A percentile compares a stretch with the other conserved stretches of the same genome.
Conservation (phyloP, 2,329 filamentous ascomycete species). For the Hypoxylon sp. region DNA sequence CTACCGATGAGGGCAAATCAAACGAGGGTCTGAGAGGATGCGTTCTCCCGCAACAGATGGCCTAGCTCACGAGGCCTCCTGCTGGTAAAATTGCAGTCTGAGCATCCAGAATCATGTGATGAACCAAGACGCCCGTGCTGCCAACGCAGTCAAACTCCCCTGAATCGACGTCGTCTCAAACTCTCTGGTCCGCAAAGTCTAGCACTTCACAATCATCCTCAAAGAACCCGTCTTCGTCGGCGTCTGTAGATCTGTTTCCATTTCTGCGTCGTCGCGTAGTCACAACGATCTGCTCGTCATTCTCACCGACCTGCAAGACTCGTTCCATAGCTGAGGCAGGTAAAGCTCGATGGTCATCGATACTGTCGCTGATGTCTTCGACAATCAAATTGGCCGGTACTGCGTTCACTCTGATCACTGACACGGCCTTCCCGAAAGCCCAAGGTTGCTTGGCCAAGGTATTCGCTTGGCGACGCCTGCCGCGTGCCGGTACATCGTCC, state of each 20-base stretch:
- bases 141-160: slow-evolving; percentile 24
- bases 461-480: slow-evolving; percentile 45
- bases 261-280: slow-evolving; percentile 79
- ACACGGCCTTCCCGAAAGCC: slow-evolving; percentile 71
- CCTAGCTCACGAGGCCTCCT: slow-evolving; percentile 15
- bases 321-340: slow-evolving; percentile 74
- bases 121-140: slow-evolving; percentile 29
- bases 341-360: slow-evolving; percentile 69
- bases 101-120: slow-evolving; percentile 35
- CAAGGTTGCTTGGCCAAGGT: slow-evolving; percentile 55
- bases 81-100: slow-evolving; percentile 35
- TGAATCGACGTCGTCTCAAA: slow-evolving; percentile 55
- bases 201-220: slow-evolving; percentile 93
- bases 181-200: slow-evolving; percentile 82
- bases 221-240: slow-evolving; percentile 82
- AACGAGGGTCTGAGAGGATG: slow-evolving; percentile 36
- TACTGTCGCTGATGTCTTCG: slow-evolving; percentile 63
- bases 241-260: slow-evolving; percentile 60
- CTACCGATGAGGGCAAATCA: slow-evolving; percentile 28
- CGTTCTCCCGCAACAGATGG: slow-evolving; percentile 25
- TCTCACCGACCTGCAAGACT: slow-evolving; percentile 67
- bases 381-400: slow-evolving; percentile 61
- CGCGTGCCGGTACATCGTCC: slow-evolving; percentile 56
- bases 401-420: slow-evolving; percentile 63
- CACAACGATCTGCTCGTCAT: slow-evolving; percentile 82